Evolutionary conservation across 2,329 filamentous ascomycete species (phyloP), one percentile per base, ranked within the genome.

Genomic region (Colletotrichum cereale): DNA sequence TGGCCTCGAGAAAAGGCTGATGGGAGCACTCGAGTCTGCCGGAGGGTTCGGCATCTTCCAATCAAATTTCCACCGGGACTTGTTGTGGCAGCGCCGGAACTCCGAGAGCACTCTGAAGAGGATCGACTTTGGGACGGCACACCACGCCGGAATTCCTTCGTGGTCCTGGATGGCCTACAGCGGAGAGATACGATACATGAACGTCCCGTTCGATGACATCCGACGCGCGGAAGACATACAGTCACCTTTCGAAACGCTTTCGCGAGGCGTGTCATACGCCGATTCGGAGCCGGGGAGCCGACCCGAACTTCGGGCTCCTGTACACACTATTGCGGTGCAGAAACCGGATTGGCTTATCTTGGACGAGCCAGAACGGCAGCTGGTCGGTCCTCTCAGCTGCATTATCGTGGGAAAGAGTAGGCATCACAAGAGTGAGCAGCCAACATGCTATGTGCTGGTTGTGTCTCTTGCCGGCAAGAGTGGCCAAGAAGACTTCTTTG

Each of bases 151-250:
- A 7, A 24, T 62, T 2, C 80, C 80, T 1, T 73, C 75, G 0
- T 82, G 80, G 80, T 82, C 80, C 0, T 82, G 80, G 80, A 82
- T 80, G 77, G 78, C 76, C 0, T 80, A 80, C 36, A 24, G 75
- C 2, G 80, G 80, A 4, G 73, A 62, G 0, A 80, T 81, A 7
- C 64, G 74, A 6, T 81, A 75, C 38, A 29, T 80, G 18, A 47
- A 76, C 8, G 50, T 77, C 0, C 68, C 72, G 0, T 75, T 80
- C 8, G 73, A 71, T 1, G 48, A 56, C 0, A 73, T 77, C 26
- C 4, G 14, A 2, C 26, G 36, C 16, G 50, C 36, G 4, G 34
- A 14, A 6, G 24, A 57, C 24, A 57, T 65, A 6, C 16, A 16
- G 3, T 57, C 36, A 8, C 47, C 36, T 3, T 62, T 61, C 12